phyloP scores from a whole-genome alignment of 192 early-diverging fungal genomes.

The Thamnidium elegans region DNA sequence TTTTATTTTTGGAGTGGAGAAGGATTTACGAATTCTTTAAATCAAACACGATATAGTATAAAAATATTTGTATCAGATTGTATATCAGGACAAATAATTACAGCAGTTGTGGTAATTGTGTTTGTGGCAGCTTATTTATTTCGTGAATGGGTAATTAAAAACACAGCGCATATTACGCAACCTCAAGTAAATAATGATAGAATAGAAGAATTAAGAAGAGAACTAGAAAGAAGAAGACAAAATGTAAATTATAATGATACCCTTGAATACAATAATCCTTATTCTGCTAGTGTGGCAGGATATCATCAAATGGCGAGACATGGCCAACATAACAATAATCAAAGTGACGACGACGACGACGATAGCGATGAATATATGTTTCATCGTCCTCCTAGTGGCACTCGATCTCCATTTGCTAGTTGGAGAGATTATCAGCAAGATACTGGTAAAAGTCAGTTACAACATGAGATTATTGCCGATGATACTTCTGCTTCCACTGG shows the following conservation, averaged over 20 bases:
- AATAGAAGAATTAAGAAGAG: background rate
- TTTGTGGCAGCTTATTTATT: constrained; percentile 78
- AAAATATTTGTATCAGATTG: constrained; percentile 57
- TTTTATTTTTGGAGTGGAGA: constrained; percentile 82
- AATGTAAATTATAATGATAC: background rate
- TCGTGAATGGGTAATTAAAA: constrained; percentile 83
- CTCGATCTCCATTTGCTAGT: constrained; percentile 10
- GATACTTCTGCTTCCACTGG: background rate
- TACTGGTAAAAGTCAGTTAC: background rate
- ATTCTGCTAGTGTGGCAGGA: background rate
- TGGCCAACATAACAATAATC: background rate
- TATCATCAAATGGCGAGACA: background rate
- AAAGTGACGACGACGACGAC: background rate
- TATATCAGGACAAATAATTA: constrained; percentile 83
- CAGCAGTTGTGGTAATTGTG: constrained; percentile 66
- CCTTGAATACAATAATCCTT: background rate
- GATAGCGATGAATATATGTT: background rate
- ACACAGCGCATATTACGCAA: constrained; percentile 12
- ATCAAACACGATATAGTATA: background rate
- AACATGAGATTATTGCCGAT: background rate
- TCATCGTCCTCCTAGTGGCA: background rate
- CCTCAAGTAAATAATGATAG: background rate
- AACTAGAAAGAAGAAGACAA: background rate
- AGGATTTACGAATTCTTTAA: constrained; percentile 8
- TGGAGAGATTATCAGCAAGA: constrained; percentile 22